Evolutionary conservation across 352 stramenopile species (phyloP), one percentile per base, ranked within the genome.

Genomic region (Globisporangium takayamanum): DNA sequence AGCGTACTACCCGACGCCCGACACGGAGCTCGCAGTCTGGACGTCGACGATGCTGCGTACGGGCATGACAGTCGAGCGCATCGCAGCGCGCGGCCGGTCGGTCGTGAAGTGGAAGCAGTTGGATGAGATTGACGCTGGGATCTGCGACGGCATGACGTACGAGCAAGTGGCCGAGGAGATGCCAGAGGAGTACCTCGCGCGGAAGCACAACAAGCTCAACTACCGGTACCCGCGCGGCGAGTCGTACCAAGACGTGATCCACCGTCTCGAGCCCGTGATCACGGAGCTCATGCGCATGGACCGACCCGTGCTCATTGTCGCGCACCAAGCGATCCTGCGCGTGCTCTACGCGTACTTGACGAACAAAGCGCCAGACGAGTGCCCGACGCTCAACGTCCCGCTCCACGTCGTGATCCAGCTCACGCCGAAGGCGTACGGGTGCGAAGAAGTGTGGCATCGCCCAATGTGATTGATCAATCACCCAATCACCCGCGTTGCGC

Each of bases 91-190:
- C 26, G 76, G 76, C 22, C 76, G 76, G 37, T 66, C 74, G 15
- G 80, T 95, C 60, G 80, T 93, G 36, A 92, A 90, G 65, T 94
- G 84, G 87, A 91, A 93, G 69, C 84, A 94, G 59, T 76, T 99
- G 10, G 95, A 98, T 64, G 95, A 99, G 77, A 94, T 99, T 42
- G 97, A 98, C 68, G 96, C 96, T 0, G 96, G 96, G 15, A 78
- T 97, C 16, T 99, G 95, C 65, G 95, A 98, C 69, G 95, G 95
- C 30, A 97, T 99, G 88, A 98, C 95, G 44, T 99, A 98, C 75
- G 93, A 98, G 59, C 93, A 98, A 62, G 97, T 99, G 60, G 88
- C 95, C 25, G 75, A 97, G 48, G 84, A 95, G 45, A 98, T 96
- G 78, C 95, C 95, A 3, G 93, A 98, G 11, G 94, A 98, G 72